These are phyloP conservation scores for Monotropa hypopitys DNA, from an alignment of 179 eudicot genomes.

Conservation along the genomic window DNA sequence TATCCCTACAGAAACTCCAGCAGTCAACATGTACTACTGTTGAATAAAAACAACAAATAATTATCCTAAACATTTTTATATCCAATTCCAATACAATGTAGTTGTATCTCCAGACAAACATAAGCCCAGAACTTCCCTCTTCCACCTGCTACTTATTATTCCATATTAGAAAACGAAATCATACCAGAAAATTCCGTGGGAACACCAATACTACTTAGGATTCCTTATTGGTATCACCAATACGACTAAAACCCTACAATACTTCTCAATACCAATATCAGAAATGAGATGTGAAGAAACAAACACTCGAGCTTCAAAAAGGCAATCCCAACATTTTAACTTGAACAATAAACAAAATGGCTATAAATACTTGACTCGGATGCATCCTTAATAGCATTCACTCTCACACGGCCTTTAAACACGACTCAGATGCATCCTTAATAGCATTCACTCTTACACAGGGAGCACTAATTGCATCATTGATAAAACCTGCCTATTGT, in stretches of 20 bases:
- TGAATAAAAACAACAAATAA: neutral
- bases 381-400: neutral
- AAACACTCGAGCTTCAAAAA: constrained; percentile 2
- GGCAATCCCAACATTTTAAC: neutral
- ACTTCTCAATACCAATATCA: constrained; percentile 16
- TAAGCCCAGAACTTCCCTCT: neutral
- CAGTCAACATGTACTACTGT: neutral
- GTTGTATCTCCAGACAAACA: constrained; percentile 4
- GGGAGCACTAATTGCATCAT: neutral
- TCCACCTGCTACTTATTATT: neutral
- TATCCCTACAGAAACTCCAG: neutral
- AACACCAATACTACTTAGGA: constrained; percentile 17
- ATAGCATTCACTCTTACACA: neutral
- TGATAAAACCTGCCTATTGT: neutral
- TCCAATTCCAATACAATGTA: neutral
- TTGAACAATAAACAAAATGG: neutral
- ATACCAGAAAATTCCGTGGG: constrained; percentile 17
- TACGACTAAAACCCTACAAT: constrained; percentile 17
- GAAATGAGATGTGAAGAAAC: neutral
- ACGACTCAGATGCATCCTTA: neutral
- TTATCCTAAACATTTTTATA: neutral
- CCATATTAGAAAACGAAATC: neutral
- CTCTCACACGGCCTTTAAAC: neutral
- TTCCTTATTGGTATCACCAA: constrained; percentile 21
- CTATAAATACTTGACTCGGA: neutral